Percentiles rank a stretch among this genome's conserved stretches.
These are phyloP conservation scores for Coffea humblotiana DNA, from an alignment of 305 asterid genomes.

Conservation along the genomic window DNA sequence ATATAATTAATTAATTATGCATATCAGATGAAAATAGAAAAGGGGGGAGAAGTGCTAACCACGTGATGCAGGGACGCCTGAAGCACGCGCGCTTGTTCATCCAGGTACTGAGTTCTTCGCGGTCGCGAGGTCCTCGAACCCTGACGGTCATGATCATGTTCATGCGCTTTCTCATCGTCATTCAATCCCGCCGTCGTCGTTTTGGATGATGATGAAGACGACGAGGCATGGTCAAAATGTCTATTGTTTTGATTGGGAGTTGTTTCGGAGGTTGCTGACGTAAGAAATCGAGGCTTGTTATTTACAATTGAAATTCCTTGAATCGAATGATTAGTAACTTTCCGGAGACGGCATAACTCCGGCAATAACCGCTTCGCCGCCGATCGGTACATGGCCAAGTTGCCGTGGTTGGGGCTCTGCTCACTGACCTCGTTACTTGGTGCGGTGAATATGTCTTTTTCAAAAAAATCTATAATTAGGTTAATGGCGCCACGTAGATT, in stretches of 20 bases:
- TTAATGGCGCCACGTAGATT: conserved; percentile 1
- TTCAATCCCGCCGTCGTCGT: conserved; percentile 1
- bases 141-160: conserved; percentile 26
- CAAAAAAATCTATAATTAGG: no score
- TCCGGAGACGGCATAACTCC: conserved; percentile 39
- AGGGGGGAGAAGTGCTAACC: conserved; percentile 38
- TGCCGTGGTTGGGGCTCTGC: not conserved
- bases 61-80: conserved; percentile 68
- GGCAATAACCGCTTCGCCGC: conserved; percentile 58
- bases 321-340: conserved; percentile 19
- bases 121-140: conserved; percentile 41
- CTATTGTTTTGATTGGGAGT: conserved; percentile 36
- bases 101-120: conserved; percentile 48
- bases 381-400: conserved; percentile 49
- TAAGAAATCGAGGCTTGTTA: conserved; percentile 32
- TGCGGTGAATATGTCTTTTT: no score
- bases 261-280: conserved; percentile 37
- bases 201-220: conserved; percentile 38
- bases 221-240: conserved; percentile 20
- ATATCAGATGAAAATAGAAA: not conserved
- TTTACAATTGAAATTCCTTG: conserved; percentile 26
- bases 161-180: conserved; percentile 22
- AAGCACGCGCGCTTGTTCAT: conserved; percentile 74
- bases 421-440: not conserved
- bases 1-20: not conserved